Base-by-base conservation (phyloP, 768 basidiomycete genomes). In the Podaxis mareebaensis region DNA sequence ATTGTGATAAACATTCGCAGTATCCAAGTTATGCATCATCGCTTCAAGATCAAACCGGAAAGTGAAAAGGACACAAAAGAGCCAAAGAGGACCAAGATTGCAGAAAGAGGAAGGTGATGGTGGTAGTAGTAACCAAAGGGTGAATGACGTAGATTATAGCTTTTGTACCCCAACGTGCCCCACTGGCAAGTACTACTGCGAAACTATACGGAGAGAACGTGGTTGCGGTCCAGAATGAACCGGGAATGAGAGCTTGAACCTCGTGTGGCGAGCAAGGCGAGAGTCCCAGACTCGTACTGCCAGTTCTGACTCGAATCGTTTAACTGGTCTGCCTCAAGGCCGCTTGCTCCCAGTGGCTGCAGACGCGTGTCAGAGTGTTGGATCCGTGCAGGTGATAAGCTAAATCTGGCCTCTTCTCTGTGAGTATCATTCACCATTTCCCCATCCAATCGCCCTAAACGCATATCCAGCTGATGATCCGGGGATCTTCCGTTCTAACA, bases 161-260 rank as follows among this genome's bases (percentile, higher is more conserved):
- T 62, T 60, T 60, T 60, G 49, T 60, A 60, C 49, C 24, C 59
- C 33, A 51, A 52, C 49, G 22, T 10, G 8, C 49, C 38, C 8
- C 60, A 38, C n/a, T 53, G 36, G 57, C 20, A 17, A 38, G 8
- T 20, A 44, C 42, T 15, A n/a, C 49, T 11, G 24, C 49, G 24
- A 20, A 51, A 51, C 12, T 12, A 28, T 28, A 28, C 26, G 4
- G 20, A 28, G 12, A 12, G 22, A 51, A 28, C 22, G 49, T 51
- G 49, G 24, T 20, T 5, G 17, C 51, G 22, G 26, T 8, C 40
- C 53, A 12, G 48, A 51, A 28, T 40, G 15, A 20, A 11, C 30
- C 36, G 24, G 30, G 39, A 26, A 28, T 26, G 40, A 24, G 24
- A 22, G 33, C 30, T 33, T 54, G 28, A n/a, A 30, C 39, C 40